Evolutionary conservation across 495 filamentous ascomycete genomes (phyloP), one percentile per base, ranked within the genome.

Genomic region (Aspergillus ostianus): DNA sequence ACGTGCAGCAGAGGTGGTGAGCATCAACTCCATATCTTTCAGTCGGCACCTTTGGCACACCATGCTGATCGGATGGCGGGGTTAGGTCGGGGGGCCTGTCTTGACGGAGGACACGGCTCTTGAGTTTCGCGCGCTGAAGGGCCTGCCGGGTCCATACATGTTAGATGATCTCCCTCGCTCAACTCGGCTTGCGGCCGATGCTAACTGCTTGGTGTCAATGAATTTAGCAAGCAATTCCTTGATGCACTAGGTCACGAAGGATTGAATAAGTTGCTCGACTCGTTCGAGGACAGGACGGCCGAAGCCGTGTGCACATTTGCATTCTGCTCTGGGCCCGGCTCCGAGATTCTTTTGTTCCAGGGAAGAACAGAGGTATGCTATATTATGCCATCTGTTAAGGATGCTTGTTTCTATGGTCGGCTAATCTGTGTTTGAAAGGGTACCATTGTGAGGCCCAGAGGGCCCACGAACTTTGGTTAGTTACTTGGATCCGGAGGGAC

Each of bases 81-180:
- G 29, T 4, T 55, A 96, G 92, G 72, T 94, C 51, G 72, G 84
- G 61, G 94, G 93, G 0, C 92, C 94, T 17, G 95, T 96, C 36
- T 80, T 99, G 53, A 93, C 95, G 20, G 94, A 99, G 72, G 94
- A 99, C 76, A 98, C 94, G 13, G 91, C 89, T 66, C 80, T 99
- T 27, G 93, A 91, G 76, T 99, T 98, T 74, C 86, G 90, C 68
- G 92, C 92, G 10, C 77, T 97, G 51, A 84, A 90, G 61, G 92
- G 90, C 13, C 79, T 99, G 45, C 94, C 94, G n/a, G 94, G 94
- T 3, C 92, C 94, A 27, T 99, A 99, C 71, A 93, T 99, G 93
- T 97, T 79, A 49, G 85, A 12, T 8, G 3, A 72, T 19, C 30
- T 18, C 18, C 18, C 29, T 41, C 8, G n/a, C 4, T 3, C 51